Base-by-base conservation (phyloP, 345 rosid genomes). In the Populus simonii region DNA sequence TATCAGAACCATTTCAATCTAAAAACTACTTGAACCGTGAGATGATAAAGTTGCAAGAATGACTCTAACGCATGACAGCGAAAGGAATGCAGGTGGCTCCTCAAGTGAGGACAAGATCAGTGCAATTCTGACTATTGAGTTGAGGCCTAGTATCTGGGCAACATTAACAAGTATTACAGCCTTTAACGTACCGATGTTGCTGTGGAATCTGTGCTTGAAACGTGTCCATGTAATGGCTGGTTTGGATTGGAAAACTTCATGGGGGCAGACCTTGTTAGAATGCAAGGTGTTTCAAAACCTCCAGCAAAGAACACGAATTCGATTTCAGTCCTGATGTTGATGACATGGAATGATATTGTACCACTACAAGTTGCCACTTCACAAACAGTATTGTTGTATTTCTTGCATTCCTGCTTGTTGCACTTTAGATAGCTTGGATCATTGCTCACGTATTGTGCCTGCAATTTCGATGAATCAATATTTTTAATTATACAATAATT, bases 241-340 rank as follows among this genome's bases (percentile, higher is more conserved):
- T 76, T 87, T 3, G 93, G 90, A 72, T 86, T 87, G 2, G 90
- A 83, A 74, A 91, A 90, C 5, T 73, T 80, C 15, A 91, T 15
- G 12, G 90, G 83, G 22, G 45, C 7, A 1, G 92, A 71, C 59
- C 84, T 83, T 10, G 77, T 73, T 71, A 91, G 33, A 53, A 90
- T 29, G 82, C 96, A 91, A 12, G 96, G 93, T 0, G 78, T 76
- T 0, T n/a, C 49, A 31, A 91, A 91, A 16, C 96, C 96, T 2
- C 88, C 90, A 13, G 79, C 57, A 7, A 91, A 88, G 27, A 91
- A 75, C 27, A 90, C 91, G 63, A 91, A 91, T 31, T 85, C 85
- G 33, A 91, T 83, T 84, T 89, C 88, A 0, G 91, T 89, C 77
- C 93, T 85, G 77, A 90, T 79, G 84, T 91, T 91, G 8, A 91